Evolutionary conservation across 202 grass and related monocot genomes (phyloP).

Genomic region (Hordeum pubiflorum): DNA sequence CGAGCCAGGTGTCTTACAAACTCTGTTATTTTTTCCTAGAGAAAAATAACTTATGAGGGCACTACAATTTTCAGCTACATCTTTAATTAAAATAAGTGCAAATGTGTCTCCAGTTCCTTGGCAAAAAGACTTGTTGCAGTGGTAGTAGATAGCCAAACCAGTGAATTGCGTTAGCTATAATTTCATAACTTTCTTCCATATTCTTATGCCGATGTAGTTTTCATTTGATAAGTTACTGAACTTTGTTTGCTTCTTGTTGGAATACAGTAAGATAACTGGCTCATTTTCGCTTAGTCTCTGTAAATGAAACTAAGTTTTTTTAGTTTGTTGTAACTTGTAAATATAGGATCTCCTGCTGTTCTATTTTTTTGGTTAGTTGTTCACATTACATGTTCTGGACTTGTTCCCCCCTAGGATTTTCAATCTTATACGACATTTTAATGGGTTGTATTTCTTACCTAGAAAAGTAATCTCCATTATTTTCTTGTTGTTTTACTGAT

Average conservation of each 20-base stretch:
- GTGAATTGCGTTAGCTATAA: not conserved
- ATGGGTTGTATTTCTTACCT: not conserved
- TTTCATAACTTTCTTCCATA: not conserved
- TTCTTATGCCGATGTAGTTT: not conserved
- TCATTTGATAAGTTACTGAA: not conserved
- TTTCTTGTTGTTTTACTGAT: slow-evolving; percentile 4
- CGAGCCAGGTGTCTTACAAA: not conserved
- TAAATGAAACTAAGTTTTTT: not conserved
- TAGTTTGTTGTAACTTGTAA: not conserved
- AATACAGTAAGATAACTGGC: not conserved
- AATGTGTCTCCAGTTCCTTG: not conserved
- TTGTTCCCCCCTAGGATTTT: not conserved
- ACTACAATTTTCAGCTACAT: not conserved
- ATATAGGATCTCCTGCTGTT: not conserved
- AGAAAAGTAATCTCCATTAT: not conserved
- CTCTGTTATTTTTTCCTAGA: not conserved
- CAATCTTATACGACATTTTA: not conserved
- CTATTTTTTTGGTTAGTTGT: not conserved
- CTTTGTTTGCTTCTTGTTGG: not conserved
- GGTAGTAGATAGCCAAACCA: not conserved
- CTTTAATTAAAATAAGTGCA: slow-evolving; percentile 3
- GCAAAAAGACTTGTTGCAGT: not conserved
- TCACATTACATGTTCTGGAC: not conserved
- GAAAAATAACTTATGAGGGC: not conserved
- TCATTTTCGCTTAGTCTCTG: not conserved